Evolutionary conservation across 2,329 filamentous ascomycete species (phyloP), one percentile per base, ranked within the genome.

Genomic region (Claviceps monticola): DNA sequence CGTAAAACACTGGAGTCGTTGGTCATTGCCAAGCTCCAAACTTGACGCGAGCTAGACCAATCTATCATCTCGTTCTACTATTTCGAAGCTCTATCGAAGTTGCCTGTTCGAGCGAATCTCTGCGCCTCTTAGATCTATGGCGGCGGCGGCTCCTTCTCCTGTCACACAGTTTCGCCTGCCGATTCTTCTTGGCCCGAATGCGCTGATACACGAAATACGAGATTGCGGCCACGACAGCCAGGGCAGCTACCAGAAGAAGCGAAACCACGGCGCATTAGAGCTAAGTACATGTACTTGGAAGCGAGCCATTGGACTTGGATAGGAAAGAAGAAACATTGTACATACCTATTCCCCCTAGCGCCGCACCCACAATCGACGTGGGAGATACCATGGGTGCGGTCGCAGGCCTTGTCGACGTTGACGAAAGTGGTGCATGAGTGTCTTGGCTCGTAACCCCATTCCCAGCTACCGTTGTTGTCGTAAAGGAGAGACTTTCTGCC

Each of bases 301-400:
- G 38, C 29, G 41, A 42, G 19, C 6, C 14, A 26, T 26, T 34
- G 3, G 9, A 4, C 5, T n/a, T 47, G 16, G n/a, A 48, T 48
- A 19, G 42, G 14, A 29, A 11, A 2, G 9, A 38, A 13, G 34
- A 16, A 34, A 36, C 11, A 43, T 17, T 43, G 14, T 38, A 56
- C 56, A 46, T n/a, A 58, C 56, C 54, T 19, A 55, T 17, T 19
- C 54, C 46, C 7, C 55, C 56, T 36, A 57, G 17, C 2, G 56
- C 46, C n/a, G 52, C 47, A n/a, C 51, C 52, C 3, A 51, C 49
- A 17, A 57, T 50, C 5, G 50, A 43, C 14, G 50, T 11, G 17
- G 45, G 50, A 1, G 50, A 51, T 43, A 19, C 26, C 38, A 16
- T 43, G 5, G 23, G 11, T 46, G 41, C 29, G n/a, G 41, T 36